Evolutionary conservation across 2,329 filamentous ascomycete species (phyloP).

Genomic region (Penicillium psychrosexuale): DNA sequence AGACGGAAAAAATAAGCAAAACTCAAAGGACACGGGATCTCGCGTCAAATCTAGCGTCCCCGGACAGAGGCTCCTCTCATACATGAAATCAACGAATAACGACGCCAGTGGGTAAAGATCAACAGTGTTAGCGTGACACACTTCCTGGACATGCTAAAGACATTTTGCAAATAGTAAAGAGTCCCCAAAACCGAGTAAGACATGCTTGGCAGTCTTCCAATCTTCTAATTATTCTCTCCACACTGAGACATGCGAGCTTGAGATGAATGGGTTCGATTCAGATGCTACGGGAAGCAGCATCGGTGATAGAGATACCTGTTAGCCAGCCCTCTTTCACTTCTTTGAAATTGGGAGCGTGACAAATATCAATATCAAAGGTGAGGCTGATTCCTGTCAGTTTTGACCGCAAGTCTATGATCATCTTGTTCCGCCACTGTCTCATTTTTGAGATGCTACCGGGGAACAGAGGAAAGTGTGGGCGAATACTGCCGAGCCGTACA

Average conservation of each 20-base stretch:
- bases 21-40: slow-evolving; percentile 1
- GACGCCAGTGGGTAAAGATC: not conserved
- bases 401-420: not conserved
- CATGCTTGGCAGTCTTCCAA: not conserved
- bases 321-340: not conserved
- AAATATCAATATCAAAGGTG: not conserved
- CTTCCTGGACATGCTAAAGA: not conserved
- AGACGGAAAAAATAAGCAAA: not conserved
- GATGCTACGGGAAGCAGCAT: not conserved
- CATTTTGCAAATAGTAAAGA: not conserved
- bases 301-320: not conserved
- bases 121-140: not conserved
- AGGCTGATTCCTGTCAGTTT: not conserved
- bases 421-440: not conserved
- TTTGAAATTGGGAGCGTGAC: not conserved
- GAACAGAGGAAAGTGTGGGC: not conserved
- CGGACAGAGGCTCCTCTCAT: not conserved
- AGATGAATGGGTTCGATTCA: not conserved
- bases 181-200: not conserved
- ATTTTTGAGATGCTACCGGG: not conserved
- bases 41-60: not conserved
- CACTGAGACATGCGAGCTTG: not conserved
- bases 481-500: not conserved
- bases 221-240: not conserved
- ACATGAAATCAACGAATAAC: not conserved